Evolutionary conservation across 495 filamentous ascomycete genomes (phyloP).

Genomic region (Polyplosphaeria fusca): DNA sequence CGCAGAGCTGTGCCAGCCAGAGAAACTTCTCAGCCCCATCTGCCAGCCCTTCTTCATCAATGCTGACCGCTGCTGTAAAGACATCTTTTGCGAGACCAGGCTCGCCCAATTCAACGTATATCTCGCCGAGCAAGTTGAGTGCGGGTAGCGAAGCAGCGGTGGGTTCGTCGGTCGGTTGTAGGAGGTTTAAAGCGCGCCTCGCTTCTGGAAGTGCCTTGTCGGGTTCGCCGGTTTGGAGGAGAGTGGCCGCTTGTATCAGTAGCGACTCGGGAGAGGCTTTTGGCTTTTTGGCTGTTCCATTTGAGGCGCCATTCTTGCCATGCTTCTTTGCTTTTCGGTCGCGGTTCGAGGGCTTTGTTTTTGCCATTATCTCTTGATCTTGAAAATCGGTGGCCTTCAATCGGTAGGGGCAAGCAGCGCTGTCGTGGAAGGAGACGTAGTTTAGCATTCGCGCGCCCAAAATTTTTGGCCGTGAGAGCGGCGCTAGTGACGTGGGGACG

Average conservation of each 20-base stretch:
- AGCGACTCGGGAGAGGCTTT: slow-evolving; percentile 42
- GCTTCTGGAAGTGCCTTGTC: slow-evolving; percentile 66
- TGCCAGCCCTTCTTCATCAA: slow-evolving; percentile 69
- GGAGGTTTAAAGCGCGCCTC: slow-evolving; percentile 56
- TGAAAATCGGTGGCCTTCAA: too few relatives aligned
- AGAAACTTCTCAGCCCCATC: slow-evolving; percentile 93
- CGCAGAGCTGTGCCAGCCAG: slow-evolving; percentile 89
- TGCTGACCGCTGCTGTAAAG: slow-evolving; percentile 64
- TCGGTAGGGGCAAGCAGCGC: too few relatives aligned
- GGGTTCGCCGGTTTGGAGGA: slow-evolving; percentile 67
- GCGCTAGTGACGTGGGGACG: slow-evolving; percentile 7
- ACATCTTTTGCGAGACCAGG: slow-evolving; percentile 63
- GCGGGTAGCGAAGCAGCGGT: slow-evolving; percentile 56
- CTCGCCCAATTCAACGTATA: slow-evolving; percentile 80
- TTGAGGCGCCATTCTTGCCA: slow-evolving; percentile 14
- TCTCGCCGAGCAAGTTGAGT: slow-evolving; percentile 76
- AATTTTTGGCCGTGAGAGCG: not conserved
- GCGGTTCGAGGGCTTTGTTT: slow-evolving; percentile 36
- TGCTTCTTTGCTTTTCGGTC: slow-evolving; percentile 27
- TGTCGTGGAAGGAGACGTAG: too few relatives aligned
- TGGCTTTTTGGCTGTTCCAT: slow-evolving; percentile 25
- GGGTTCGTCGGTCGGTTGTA: slow-evolving; percentile 44
- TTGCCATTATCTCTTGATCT: slow-evolving; percentile 40
- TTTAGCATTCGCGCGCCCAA: not conserved
- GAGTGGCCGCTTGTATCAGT: slow-evolving; percentile 64